These are phyloP conservation scores for Fusarium sp. DNA, from an alignment of 2,329 filamentous ascomycete species.

Conservation along the genomic window DNA sequence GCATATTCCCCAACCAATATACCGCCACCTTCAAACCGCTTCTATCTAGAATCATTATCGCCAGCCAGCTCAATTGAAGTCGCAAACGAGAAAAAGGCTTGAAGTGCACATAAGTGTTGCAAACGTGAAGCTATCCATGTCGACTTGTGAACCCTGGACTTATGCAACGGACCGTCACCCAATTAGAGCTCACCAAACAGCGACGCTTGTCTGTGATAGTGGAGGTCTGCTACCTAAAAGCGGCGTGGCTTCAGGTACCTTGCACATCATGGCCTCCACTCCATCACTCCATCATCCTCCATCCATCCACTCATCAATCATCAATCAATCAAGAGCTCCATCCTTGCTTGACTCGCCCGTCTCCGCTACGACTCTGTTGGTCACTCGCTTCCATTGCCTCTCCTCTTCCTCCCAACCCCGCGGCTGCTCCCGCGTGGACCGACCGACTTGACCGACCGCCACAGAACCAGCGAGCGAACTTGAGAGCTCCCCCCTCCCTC, in stretches of 20 bases:
- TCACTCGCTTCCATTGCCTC: neutral
- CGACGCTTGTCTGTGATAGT: neutral
- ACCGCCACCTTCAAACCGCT: neutral
- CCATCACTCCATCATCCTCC: slow-evolving; percentile 8
- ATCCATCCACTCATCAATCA: slow-evolving; percentile 3
- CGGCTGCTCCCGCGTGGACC: slow-evolving; percentile 36
- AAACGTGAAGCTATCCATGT: neutral
- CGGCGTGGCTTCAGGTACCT: slow-evolving; percentile 14
- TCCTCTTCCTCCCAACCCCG: slow-evolving; percentile 10
- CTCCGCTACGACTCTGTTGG: neutral
- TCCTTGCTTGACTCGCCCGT: neutral
- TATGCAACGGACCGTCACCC: neutral
- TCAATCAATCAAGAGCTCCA: slow-evolving; percentile 5
- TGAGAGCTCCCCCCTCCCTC: neutral
- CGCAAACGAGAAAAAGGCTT: neutral
- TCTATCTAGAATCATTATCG: neutral
- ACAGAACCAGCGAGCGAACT: slow-evolving; percentile 29
- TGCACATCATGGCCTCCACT: neutral
- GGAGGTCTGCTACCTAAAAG: slow-evolving; percentile 4
- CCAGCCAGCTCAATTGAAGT: neutral
- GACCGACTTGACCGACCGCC: slow-evolving; percentile 33
- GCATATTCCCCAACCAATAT: neutral
- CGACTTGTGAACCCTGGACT: neutral
- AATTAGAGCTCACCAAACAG: neutral
- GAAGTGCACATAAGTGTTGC: neutral